Evolutionary conservation across 208 protist genomes (phyloP).

Genomic region (Crithidia brevicula): DNA sequence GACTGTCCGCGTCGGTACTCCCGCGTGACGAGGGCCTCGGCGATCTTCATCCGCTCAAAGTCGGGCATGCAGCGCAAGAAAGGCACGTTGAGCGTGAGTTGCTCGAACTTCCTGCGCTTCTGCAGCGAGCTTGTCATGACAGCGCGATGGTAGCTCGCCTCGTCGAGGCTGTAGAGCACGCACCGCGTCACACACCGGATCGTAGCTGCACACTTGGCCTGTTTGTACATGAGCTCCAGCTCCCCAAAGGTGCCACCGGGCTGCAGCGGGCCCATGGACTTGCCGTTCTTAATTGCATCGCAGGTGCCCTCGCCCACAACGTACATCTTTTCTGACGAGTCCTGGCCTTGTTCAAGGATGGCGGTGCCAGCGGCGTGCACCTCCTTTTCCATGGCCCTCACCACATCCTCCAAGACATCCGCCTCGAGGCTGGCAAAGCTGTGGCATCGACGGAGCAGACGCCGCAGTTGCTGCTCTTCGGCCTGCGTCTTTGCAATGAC

Average conservation of each 20-base stretch:
- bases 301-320: constrained; percentile 81
- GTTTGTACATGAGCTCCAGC: constrained; percentile 91
- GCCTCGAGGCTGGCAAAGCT: constrained; percentile 76
- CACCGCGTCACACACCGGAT: constrained; percentile 80
- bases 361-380: constrained; percentile 58
- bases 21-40: constrained; percentile 77
- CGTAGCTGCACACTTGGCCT: constrained; percentile 76
- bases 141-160: constrained; percentile 79
- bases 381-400: constrained; percentile 65
- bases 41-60: constrained; percentile 87
- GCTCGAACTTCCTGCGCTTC: constrained; percentile 72
- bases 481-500: constrained; percentile 37
- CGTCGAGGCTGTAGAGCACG: constrained; percentile 83
- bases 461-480: constrained; percentile 58
- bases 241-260: constrained; percentile 81
- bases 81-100: constrained; percentile 61
- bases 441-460: constrained; percentile 56
- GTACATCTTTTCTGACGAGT: constrained; percentile 73
- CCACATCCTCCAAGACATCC: constrained; percentile 51
- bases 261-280: constrained; percentile 53
- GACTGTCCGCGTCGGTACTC: constrained; percentile 66
- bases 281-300: constrained; percentile 85
- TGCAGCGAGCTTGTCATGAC: constrained; percentile 72
- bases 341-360: constrained; percentile 75
- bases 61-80: constrained; percentile 82